Evolutionary conservation across 1,139 yeast species (phyloP), one percentile per base, ranked within the genome.

Genomic region (Hemisphaericaspora xylofermentans): DNA sequence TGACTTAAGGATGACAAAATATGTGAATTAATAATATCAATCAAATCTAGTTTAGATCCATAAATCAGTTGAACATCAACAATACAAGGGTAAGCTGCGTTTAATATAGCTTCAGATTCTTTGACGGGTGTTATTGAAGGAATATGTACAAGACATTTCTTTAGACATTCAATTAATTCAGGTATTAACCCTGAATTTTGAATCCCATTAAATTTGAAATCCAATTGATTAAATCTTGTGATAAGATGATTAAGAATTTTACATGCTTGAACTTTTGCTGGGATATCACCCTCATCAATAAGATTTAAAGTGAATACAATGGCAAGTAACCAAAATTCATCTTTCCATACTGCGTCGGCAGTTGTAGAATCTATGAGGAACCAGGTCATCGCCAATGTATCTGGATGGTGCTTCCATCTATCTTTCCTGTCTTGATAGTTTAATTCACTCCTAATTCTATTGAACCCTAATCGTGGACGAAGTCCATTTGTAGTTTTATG

Each of bases 251-350:
- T 14, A 13, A 44, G 19, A 8, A 46, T 13, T 4, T 42, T 18
- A 32, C 47, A 68, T 10, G 80, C 81, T 41, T 68, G 68, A 0
- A 61, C 51, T 47, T 80, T 78, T 40, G 69, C 59, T 6, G 49
- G 47, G 0, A 75, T 66, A 18, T 76, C 78, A 39, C 71, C 69
- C 44, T 76, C 78, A 50, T 80, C 84, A 16, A 78, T 54, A 9
- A 78, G 55, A 44, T 77, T 77, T 18, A 81, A 55, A 4, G 67
- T 59, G 8, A 79, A 70, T 1, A 85, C 78, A 0, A 80, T 61
- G 1, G 78, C 46, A 5, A 75, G 43, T 22, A 74, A 61, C 79
- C 82, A 76, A 40, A 65, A 46, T 4, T 55, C 46, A 21, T 54
- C 45, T 14, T 50, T 46, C 45, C 27, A 36, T 4, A 55, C 31